Evolutionary conservation across 257 asterid genomes (phyloP), one percentile per base, ranked within the genome.

Genomic region (Solanum tacnaense): DNA sequence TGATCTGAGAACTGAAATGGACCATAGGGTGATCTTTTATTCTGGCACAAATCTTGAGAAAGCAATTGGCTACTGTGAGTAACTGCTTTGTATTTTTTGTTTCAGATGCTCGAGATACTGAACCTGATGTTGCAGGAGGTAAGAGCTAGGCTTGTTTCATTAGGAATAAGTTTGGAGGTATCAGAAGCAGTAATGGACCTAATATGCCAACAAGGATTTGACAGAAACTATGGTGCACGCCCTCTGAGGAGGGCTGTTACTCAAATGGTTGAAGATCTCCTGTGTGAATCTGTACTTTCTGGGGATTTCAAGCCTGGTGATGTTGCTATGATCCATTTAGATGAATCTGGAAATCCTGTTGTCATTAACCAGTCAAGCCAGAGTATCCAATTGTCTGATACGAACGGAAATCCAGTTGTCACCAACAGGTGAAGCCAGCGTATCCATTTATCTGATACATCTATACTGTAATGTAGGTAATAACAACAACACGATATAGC

Each of bases 241-340:
- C 98, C 99, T 36, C 96, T 97, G 18, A 91, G 99, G 87, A 91
- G 99, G 87, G 98, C 98, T 1, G 94, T 96, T n/a, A 94, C 99
- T 13, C 93, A 68, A 13, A 90, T 96, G 38, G 88, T 96, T 73
- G 99, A 96, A 90, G 96, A 97, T 92, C 93, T 91, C 29, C 88
- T 97, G 89, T 94, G 99, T 89, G 99, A 97, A 88, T 95, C 98
- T 41, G 52, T 97, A 74, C 99, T 97, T 65, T 93, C 95, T 58
- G 98, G 93, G 86, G 94, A 90, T 39, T 91, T 79, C 91, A 94
- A 91, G 49, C 88, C 93, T 5, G 99, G 98, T 13, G 99, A 96
- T 87, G 76, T 89, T 90, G 98, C 98, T 10, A 81, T 95, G 9
- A 86, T 97, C 58, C 89, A 96, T 83, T 91, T 97, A 88, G 99